Base-by-base conservation (phyloP, 345 rosid genomes). In the Arabis hirsuta region DNA sequence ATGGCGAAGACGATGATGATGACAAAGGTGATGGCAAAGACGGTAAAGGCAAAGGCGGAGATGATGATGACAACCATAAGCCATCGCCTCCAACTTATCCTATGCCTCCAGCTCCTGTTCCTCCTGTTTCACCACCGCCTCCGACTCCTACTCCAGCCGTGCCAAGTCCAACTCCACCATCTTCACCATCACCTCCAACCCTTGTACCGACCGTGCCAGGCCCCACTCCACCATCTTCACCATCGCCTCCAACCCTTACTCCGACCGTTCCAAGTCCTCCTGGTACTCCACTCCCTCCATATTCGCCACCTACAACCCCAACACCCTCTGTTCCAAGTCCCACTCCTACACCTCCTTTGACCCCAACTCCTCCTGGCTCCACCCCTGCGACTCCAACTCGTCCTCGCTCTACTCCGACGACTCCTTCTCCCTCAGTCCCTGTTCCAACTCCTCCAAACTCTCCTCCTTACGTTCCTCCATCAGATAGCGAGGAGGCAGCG, bases 381-480 rank as follows among this genome's bases (percentile, higher is more conserved):
- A 24, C 69, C 6, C 65, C 64, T 1, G 55, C 69, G 2, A 14
- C 71, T 20, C 69, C 86, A 11, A 38, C 55, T 7, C 38, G 48
- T 11, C 45, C 60, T 6, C 22, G 51, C 3, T 19, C 68, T 7
- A 29, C 67, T 12, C 57, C 58, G 0, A 27, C 75, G 0, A 14
- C 71, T 12, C 70, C 55, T 2, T 31, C 64, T 0, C 46, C 76
- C 1, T 9, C 69, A 0, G 7, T 62, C 0, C 24, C 24, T 22
- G 24, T 22, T 22, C 71, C 85, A 2, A 27, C 57, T 7, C 20
- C 52, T 7, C 59, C 76, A 14, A 31, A 57, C 16, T 69, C 66
- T 3, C 65, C 72, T 6, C 64, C 81, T 13, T 43, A 58, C 3
- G 38, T 74, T 10, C 74, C 63, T 0, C 80, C 80, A 41, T 32